phyloP scores from a whole-genome alignment of 2,329 filamentous ascomycete species.

The Biscogniauxia sp. region DNA sequence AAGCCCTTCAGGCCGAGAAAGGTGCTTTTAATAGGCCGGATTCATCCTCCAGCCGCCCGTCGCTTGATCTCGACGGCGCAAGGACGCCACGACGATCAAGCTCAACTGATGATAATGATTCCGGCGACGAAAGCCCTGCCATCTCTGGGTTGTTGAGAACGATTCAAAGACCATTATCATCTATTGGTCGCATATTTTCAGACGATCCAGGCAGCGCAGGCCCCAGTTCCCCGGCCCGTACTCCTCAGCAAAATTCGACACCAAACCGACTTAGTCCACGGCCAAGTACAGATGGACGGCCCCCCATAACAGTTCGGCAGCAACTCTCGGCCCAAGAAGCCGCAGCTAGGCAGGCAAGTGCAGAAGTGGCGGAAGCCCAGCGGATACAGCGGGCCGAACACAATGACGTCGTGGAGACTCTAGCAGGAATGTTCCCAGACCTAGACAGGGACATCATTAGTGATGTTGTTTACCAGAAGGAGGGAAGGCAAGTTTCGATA shows the following conservation, averaged over 20 bases:
- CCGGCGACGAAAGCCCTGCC: conserved; percentile 70
- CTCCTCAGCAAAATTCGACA: conserved; percentile 37
- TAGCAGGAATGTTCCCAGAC: conserved; percentile 95
- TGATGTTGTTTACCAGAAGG: conserved; percentile 93
- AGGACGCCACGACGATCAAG: conserved; percentile 52
- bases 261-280: conserved; percentile 32
- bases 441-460: conserved; percentile 92
- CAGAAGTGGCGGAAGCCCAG: conserved; percentile 83
- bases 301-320: conserved; percentile 37
- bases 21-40: conserved; percentile 33
- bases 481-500: conserved; percentile 70
- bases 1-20: conserved; percentile 46
- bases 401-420: conserved; percentile 85
- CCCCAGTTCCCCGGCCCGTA: conserved; percentile 37
- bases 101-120: conserved; percentile 51
- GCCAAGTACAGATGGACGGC: conserved; percentile 32
- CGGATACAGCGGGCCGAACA: conserved; percentile 82
- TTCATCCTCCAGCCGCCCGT: conserved; percentile 47
- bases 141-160: conserved; percentile 83
- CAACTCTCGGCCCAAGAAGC: conserved; percentile 76
- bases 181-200: conserved; percentile 92
- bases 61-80: conserved; percentile 39
- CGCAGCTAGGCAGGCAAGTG: conserved; percentile 85
- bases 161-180: conserved; percentile 86
- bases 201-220: conserved; percentile 54